These are phyloP conservation scores for Vaccinium darrowii DNA, from an alignment of 148 eudicot species.

Conservation along the genomic window DNA sequence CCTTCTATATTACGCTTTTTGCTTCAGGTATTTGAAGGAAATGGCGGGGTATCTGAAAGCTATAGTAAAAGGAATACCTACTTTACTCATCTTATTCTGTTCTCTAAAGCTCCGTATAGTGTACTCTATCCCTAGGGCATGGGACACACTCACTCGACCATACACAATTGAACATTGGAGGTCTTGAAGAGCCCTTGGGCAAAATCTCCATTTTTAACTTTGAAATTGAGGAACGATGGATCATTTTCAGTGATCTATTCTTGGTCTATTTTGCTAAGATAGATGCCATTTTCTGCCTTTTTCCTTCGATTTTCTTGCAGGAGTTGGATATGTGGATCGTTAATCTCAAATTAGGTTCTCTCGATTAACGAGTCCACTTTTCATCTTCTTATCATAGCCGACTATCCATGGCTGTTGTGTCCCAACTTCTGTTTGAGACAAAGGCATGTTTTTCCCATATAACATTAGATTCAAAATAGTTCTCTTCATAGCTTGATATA, in stretches of 20 bases:
- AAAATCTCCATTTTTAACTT: not conserved
- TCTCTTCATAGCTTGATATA: not conserved
- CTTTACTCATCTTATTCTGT: not conserved
- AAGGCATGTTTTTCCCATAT: not conserved
- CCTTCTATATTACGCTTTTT: not conserved
- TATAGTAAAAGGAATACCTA: not conserved
- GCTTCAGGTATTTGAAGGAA: constrained; percentile 4
- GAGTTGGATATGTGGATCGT: not conserved
- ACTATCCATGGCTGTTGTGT: not conserved
- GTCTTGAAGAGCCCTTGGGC: not conserved
- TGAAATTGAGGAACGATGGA: not conserved
- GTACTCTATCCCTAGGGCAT: too few species aligned
- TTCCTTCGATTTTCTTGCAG: not conserved
- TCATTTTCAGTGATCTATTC: not conserved
- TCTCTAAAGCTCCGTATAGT: not conserved
- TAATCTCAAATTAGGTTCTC: not conserved
- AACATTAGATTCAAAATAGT: not conserved
- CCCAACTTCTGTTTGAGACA: not conserved
- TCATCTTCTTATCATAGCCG: not conserved
- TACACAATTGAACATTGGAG: not conserved
- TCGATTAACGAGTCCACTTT: not conserved
- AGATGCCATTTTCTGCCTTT: not conserved
- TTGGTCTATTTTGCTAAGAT: not conserved
- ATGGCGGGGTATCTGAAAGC: not conserved
- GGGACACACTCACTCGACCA: too few species aligned